These are phyloP conservation scores for Penicillium sp. DNA, from an alignment of 2,329 filamentous ascomycete species.

Conservation along the genomic window DNA sequence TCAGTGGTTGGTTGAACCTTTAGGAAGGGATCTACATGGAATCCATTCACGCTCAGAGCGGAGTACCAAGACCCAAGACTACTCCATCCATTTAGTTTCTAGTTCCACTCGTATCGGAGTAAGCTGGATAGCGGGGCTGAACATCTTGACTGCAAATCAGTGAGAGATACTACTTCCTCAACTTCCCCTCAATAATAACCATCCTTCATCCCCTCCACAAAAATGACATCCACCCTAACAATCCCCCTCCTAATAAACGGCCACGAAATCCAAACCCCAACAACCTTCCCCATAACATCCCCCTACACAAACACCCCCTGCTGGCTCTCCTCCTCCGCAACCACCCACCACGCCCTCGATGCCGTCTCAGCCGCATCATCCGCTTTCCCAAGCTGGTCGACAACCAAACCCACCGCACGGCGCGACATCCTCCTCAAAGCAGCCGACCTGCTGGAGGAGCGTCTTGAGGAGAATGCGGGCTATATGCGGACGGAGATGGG, in stretches of 20 bases:
- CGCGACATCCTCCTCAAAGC: constrained; percentile 74
- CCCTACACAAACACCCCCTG: constrained; percentile 60
- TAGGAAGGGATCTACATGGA: not conserved
- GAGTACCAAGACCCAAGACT: not conserved
- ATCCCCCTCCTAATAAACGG: constrained; percentile 50
- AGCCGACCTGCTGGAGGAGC: constrained; percentile 60
- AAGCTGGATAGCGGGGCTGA: not conserved
- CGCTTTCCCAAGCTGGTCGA: constrained; percentile 72
- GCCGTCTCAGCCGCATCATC: constrained; percentile 64
- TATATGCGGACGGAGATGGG: constrained; percentile 66
- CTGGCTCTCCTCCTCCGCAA: constrained; percentile 61
- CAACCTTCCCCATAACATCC: constrained; percentile 56
- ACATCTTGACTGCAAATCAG: not conserved
- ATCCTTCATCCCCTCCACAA: constrained; percentile 6
- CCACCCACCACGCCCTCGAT: constrained; percentile 47
- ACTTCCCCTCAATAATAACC: not conserved
- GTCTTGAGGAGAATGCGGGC: constrained; percentile 58
- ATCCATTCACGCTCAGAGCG: not conserved
- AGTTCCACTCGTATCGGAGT: constrained; percentile 2
- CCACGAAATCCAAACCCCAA: constrained; percentile 38
- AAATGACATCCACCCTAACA: constrained; percentile 17
- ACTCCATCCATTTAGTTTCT: not conserved
- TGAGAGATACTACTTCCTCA: not conserved
- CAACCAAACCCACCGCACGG: constrained; percentile 64
- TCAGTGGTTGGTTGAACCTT: not conserved